Evolutionary conservation across 306 rosid species (phyloP).

Genomic region (Ochetophila trinervis): DNA sequence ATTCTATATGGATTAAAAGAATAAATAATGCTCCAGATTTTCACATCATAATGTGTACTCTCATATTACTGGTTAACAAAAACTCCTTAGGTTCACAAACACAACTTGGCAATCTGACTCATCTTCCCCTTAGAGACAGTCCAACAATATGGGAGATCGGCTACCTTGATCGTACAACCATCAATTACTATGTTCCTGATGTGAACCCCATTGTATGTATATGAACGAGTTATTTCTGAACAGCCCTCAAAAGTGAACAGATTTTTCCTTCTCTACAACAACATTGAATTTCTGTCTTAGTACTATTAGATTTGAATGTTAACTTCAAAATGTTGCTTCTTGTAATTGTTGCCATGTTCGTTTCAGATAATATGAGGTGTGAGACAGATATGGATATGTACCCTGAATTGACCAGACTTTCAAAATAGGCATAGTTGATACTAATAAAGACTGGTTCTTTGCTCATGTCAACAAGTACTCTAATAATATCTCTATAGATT

Average conservation of each 20-base stretch:
- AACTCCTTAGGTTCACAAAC: constrained; percentile 24
- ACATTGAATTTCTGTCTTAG: not conserved
- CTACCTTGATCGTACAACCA: constrained; percentile 42
- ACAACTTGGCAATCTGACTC: constrained; percentile 34
- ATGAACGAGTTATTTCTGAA: too few relatives aligned
- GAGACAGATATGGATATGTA: too few relatives aligned
- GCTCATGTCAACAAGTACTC: constrained; percentile 43
- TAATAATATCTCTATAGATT: not conserved
- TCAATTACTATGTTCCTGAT: constrained; percentile 38
- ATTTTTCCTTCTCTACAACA: too few relatives aligned
- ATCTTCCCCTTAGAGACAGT: constrained; percentile 41
- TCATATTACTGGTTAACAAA: not conserved
- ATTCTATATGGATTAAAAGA: not conserved
- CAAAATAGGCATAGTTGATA: too few relatives aligned
- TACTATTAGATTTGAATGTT: not conserved
- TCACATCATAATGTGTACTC: not conserved
- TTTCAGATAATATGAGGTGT: constrained; percentile 26
- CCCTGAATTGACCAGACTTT: too few relatives aligned
- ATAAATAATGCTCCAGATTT: not conserved
- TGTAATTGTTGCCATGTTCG: not conserved
- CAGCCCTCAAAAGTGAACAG: too few relatives aligned
- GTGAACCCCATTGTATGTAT: too few relatives aligned
- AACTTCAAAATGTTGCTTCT: not conserved
- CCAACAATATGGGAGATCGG: constrained; percentile 52
- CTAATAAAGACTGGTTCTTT: constrained; percentile 47